These are phyloP conservation scores for Aspergillus sp. DNA, from an alignment of 2,329 filamentous ascomycete genomes.

Conservation along the genomic window DNA sequence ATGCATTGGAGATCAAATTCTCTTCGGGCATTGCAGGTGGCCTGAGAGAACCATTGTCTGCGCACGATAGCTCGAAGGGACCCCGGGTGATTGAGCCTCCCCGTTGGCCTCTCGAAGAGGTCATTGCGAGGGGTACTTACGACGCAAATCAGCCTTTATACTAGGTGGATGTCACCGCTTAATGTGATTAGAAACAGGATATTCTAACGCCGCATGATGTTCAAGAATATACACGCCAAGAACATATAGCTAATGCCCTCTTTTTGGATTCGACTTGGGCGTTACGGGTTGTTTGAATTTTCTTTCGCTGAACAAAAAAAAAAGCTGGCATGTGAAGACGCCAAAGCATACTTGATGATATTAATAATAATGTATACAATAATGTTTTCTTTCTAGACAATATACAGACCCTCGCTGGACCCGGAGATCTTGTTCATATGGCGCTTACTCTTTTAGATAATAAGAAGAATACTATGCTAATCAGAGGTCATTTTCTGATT, in stretches of 20 bases:
- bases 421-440: background rate
- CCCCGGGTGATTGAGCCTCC: slow-evolving; percentile 62
- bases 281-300: background rate
- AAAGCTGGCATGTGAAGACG: background rate
- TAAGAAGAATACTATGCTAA: no score
- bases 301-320: background rate
- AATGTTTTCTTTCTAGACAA: slow-evolving; percentile 6
- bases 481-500: background rate
- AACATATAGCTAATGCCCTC: background rate
- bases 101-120: slow-evolving; percentile 75
- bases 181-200: background rate
- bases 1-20: slow-evolving; percentile 88
- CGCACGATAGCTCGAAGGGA: slow-evolving; percentile 5
- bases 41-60: slow-evolving; percentile 64
- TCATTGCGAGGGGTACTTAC: slow-evolving; percentile 68
- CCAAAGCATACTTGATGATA: background rate
- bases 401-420: background rate
- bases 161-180: slow-evolving; percentile 34
- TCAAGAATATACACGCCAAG: background rate
- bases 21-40: slow-evolving; percentile 89
- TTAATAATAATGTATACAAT: slow-evolving; percentile 10
- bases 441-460: background rate
- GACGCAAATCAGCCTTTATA: slow-evolving; percentile 71
- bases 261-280: background rate
- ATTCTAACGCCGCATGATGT: slow-evolving; percentile 1